Evolutionary conservation across 2,329 filamentous ascomycete species (phyloP), one percentile per base, ranked within the genome.

Genomic region (Penicillium rolfsii): DNA sequence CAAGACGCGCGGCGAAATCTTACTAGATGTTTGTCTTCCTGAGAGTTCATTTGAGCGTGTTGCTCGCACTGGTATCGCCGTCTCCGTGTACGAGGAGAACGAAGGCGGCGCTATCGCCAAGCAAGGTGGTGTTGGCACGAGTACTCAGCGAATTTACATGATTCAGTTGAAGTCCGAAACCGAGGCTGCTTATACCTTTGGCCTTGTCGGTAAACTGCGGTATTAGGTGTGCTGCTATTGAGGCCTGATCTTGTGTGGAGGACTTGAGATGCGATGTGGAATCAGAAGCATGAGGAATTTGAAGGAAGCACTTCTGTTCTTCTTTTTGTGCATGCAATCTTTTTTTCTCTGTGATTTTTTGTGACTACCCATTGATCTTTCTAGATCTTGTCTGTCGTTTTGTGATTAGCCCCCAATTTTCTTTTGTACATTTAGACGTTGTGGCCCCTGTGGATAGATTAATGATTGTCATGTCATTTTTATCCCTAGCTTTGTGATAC

Each of bases 1-100:
- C 5, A 89, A 91, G 71, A 88, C 87, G 1, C 87, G 75, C 64
- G 85, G 86, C 24, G 82, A 88, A 62, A 83, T 89, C 1, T 77
- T 96, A 38, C 83, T 97, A 0, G 94, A 98, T 74, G 91, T 91
- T 1, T 93, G 93, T 52, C 81, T 97, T 1, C 90, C 90, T 11
- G 92, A 93, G 73, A 90, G 87, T 59, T 93, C 91, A 71, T 96
- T 97, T 77, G 90, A 93, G 67, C 83, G 91, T 19, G 87, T 97
- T 62, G 93, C 91, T 5, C 87, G 90, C 66, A 90, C 91, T 36
- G 93, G 93, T 50, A 94, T 97, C 70, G 91, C 95, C 1, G 88
- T 96, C 58, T 93, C 90, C 66, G 89, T 97, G 38, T 95, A 92
- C 87, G 90, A 95, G 74, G 88, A 91, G 67, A 87, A 87, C 52